Evolutionary conservation across 352 stramenopile genomes (phyloP).

Genomic region (Thalassiosira exigua): DNA sequence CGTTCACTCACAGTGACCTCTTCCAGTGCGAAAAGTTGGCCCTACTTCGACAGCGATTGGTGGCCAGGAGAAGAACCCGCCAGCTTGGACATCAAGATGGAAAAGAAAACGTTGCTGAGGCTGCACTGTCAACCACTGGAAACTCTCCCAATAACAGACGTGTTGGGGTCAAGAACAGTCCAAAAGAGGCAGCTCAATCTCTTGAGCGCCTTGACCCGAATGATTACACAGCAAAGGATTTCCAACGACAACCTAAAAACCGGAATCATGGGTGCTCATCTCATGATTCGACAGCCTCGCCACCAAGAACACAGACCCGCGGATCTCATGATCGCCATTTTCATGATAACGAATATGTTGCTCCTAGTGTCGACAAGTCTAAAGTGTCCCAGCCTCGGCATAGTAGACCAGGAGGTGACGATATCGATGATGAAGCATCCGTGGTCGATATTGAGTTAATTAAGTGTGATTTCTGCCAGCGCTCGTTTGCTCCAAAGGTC

Average conservation of each 20-base stretch:
- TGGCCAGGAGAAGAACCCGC: constrained; percentile 32
- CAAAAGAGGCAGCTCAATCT: constrained; percentile 9
- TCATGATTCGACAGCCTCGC: not conserved
- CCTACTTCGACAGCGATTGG: constrained; percentile 51
- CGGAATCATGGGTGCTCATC: too few species aligned
- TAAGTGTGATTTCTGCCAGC: constrained; percentile 49
- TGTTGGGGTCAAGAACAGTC: not conserved
- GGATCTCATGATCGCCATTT: not conserved
- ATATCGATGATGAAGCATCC: constrained; percentile 35
- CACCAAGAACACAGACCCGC: not conserved
- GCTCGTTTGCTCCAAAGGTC: constrained; percentile 58
- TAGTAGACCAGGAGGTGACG: constrained; percentile 3
- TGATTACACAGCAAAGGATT: constrained; percentile 26
- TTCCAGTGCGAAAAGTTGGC: constrained; percentile 55
- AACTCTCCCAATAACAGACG: not conserved
- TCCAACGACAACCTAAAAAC: not conserved
- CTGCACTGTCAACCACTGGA: not conserved
- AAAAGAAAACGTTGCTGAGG: constrained; percentile 21
- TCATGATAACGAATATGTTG: too few species aligned
- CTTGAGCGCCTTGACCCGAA: constrained; percentile 21
- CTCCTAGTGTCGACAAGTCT: constrained; percentile 27
- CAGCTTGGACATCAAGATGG: not conserved
- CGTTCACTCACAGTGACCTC: not conserved
- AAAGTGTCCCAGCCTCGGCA: constrained; percentile 21
- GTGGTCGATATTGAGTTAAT: constrained; percentile 60